Base-by-base conservation (phyloP, 1,139 yeast genomes). In the Saccharomycopsis crataegensis region DNA sequence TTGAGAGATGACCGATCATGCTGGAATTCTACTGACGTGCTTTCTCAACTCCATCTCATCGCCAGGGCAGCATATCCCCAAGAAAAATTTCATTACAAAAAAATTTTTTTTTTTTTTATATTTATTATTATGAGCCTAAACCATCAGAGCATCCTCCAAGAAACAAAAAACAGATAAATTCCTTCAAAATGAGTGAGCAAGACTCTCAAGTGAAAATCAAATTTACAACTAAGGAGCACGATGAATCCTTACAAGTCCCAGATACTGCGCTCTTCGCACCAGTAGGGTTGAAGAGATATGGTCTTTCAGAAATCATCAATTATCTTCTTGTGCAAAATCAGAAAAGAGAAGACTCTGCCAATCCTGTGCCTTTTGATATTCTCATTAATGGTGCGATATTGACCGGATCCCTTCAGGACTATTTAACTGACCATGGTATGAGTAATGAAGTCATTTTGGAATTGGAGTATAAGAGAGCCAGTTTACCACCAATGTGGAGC, bases 221-320 rank as follows among this genome's bases (percentile, higher is more conserved):
- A 62, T 83, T 93, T 70, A 82, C 86, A 72, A 91, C 98, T 47
- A 80, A 93, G 61, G 97, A 91, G 63, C 83, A 80, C 59, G 95
- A 88, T 60, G 83, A 85, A 59, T 66, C 78, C 22, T 65, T 86
- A 51, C 83, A 80, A 52, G 88, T 89, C 4, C 78, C 86, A n/a
- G 96, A 89, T 54, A 80, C 86, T 45, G 95, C 96, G 8, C 75
- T 91, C 55, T 87, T 78, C 65, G 97, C 90, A 14, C 99, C 99
- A 17, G 86, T 86, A 36, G 72, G 85, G 3, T 76, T 93, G 62
- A 90, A 87, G 63, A 78, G 98, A 67, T 91, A 82, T 67, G 99
- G 99, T 52, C 78, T 93, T 50, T 89, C 96, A 1, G 98, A 93
- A 70, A 83, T 93, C 65, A 96, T 93, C 41, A 94, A 93, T 70